These are phyloP conservation scores for Yamadazyma triangularis DNA, from an alignment of 1,139 yeast species.

Conservation along the genomic window DNA sequence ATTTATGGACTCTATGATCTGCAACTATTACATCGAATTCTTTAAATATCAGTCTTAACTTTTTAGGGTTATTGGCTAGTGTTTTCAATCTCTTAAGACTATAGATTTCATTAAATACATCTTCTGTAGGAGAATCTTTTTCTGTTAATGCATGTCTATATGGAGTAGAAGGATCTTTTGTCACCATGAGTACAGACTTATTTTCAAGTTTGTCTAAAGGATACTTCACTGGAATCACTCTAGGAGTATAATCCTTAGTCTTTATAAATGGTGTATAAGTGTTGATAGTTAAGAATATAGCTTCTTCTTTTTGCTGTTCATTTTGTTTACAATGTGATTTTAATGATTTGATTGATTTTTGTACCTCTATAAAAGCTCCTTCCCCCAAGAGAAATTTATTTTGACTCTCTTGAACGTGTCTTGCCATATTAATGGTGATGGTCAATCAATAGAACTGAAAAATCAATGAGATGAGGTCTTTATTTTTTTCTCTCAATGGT, in stretches of 20 bases:
- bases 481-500: too few species aligned
- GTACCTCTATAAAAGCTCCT: conserved; percentile 19
- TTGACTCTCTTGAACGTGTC: too few species aligned
- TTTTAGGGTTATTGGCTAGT: conserved; percentile 39
- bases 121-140: conserved; percentile 53
- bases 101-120: conserved; percentile 52
- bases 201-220: conserved; percentile 44
- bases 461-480: too few species aligned
- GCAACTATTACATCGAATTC: conserved; percentile 67
- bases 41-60: conserved; percentile 41
- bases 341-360: conserved; percentile 34
- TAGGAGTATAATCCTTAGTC: conserved; percentile 54
- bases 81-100: conserved; percentile 53
- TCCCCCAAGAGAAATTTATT: too few species aligned
- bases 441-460: too few species aligned
- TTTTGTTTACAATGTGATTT: conserved; percentile 23
- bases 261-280: conserved; percentile 45
- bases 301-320: conserved; percentile 15
- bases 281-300: conserved; percentile 51
- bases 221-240: conserved; percentile 60
- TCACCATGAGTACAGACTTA: conserved; percentile 52
- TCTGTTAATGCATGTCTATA: conserved; percentile 45
- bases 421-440: too few species aligned
- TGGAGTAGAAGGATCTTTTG: conserved; percentile 62
- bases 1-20: conserved; percentile 59